These are phyloP conservation scores for Middelhovenomyces tepae DNA, from an alignment of 805 yeast species.

Conservation along the genomic window DNA sequence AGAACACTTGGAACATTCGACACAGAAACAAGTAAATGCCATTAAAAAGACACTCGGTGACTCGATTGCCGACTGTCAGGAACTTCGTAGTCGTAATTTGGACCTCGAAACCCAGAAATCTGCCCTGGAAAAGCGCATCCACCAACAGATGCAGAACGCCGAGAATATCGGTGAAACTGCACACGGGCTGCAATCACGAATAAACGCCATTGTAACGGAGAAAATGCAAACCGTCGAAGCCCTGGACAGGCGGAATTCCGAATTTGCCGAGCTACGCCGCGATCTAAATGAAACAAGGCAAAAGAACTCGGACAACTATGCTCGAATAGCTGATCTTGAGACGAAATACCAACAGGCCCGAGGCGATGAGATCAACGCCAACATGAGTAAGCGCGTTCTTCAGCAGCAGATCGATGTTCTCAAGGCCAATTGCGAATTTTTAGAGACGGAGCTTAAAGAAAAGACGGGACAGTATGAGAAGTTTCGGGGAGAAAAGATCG, in stretches of 20 bases:
- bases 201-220: constrained; percentile 17
- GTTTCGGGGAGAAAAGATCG: constrained; percentile 25
- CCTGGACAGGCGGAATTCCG: constrained; percentile 24
- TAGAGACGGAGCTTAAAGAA: constrained; percentile 33
- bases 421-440: constrained; percentile 33
- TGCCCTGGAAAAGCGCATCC: constrained; percentile 20
- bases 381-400: constrained; percentile 30
- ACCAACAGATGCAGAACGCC: constrained; percentile 27
- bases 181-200: constrained; percentile 15
- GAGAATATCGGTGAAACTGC: too few species aligned
- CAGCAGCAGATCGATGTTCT: constrained; percentile 37
- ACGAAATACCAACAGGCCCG: constrained; percentile 29
- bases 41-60: neutral
- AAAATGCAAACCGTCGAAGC: constrained; percentile 23
- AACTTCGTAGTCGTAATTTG: neutral
- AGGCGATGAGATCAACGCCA: constrained; percentile 22
- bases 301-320: constrained; percentile 32
- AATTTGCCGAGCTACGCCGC: constrained; percentile 24
- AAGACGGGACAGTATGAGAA: constrained; percentile 27
- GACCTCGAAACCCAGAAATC: constrained; percentile 16
- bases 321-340: constrained; percentile 32
- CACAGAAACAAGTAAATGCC: neutral
- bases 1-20: neutral
- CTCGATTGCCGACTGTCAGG: neutral
- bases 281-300: constrained; percentile 33